phyloP scores from a whole-genome alignment of 169 alveolate species.

The Cryptosporidium ubiquitum region DNA sequence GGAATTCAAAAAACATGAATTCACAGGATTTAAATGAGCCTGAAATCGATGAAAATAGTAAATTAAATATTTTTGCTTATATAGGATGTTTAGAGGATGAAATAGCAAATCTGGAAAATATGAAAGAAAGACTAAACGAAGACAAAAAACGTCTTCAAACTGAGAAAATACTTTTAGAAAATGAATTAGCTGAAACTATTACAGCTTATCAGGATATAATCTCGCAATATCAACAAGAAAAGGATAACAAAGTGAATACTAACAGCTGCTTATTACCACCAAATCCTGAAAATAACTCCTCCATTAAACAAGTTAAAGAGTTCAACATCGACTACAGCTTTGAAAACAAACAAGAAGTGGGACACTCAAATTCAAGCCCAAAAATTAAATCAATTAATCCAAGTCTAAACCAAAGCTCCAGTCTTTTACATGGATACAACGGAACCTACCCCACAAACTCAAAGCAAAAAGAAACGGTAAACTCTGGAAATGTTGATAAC shows the following conservation, averaged over 20 bases:
- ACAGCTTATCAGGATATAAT: constrained; percentile 62
- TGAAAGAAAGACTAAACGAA: neutral
- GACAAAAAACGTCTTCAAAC: constrained; percentile 14
- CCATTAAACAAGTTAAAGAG: neutral
- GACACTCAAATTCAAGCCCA: neutral
- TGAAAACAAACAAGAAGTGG: neutral
- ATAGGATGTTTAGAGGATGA: constrained; percentile 28
- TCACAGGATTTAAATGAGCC: neutral
- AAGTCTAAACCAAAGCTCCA: neutral
- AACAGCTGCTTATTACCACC: neutral
- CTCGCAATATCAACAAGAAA: constrained; percentile 18
- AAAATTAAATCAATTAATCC: neutral
- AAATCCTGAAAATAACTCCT: neutral
- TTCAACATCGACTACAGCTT: neutral
- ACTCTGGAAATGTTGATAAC: neutral
- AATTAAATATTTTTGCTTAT: constrained; percentile 14
- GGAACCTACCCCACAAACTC: neutral
- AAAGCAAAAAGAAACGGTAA: neutral
- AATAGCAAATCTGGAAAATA: neutral
- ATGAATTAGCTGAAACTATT: constrained; percentile 55
- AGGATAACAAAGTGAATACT: neutral
- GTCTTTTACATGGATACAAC: neutral
- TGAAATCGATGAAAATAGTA: neutral
- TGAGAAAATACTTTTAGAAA: constrained; percentile 34
- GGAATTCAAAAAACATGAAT: neutral